Conservation (phyloP, 164 flowering plant species). For the Platanus orientalis region DNA sequence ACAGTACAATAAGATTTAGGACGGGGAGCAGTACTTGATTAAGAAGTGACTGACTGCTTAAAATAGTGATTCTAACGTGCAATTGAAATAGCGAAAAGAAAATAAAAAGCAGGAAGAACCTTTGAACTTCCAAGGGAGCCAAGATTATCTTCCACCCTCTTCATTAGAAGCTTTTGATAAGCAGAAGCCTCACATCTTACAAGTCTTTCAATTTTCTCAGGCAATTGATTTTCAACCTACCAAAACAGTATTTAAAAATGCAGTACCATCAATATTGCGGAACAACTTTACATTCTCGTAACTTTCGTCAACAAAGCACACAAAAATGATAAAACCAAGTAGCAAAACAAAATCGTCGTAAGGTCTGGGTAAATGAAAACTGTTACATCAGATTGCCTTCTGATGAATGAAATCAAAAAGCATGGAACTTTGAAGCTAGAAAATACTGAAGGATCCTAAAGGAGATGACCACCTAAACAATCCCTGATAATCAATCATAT, state of each 20-base stretch:
- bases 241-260: constrained; percentile 6
- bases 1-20: constrained; percentile 3
- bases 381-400: neutral
- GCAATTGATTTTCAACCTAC: constrained; percentile 95
- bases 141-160: constrained; percentile 96
- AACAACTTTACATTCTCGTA: neutral
- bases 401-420: neutral
- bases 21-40: neutral
- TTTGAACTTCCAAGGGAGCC: constrained; percentile 80
- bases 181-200: constrained; percentile 97
- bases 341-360: neutral
- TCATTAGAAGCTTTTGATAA: constrained; percentile 96
- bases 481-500: too few relatives aligned
- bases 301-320: neutral
- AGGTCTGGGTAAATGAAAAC: neutral
- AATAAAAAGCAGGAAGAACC: constrained; percentile 34
- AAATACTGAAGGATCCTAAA: too few relatives aligned
- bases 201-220: constrained; percentile 97
- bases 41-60: neutral
- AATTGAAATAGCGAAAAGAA: neutral
- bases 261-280: neutral
- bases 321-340: neutral
- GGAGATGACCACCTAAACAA: too few relatives aligned
- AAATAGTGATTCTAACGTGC: neutral
- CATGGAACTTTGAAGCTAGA: neutral